phyloP scores from a whole-genome alignment of 139 green algal species.

The Chlamydomonas urium region DNA sequence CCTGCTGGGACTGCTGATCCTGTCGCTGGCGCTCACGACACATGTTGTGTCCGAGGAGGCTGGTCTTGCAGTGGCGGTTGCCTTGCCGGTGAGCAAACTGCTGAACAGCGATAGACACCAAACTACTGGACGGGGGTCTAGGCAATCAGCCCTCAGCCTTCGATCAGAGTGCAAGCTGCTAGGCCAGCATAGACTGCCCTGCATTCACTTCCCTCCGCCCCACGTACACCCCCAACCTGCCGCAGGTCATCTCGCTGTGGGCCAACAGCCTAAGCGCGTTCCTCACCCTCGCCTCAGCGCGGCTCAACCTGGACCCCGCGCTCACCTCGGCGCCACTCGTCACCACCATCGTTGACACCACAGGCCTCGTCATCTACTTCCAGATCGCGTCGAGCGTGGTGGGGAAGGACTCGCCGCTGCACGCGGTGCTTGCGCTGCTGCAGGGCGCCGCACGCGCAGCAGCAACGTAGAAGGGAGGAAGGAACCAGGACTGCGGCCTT shows the following conservation, averaged over 20 bases:
- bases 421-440: too few relatives aligned
- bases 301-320: conserved; percentile 8
- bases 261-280: conserved; percentile 10
- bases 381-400: too few relatives aligned
- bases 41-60: neutral
- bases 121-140: too few relatives aligned
- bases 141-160: too few relatives aligned
- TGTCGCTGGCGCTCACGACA: neutral
- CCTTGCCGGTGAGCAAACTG: conserved; percentile 3
- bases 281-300: conserved; percentile 7
- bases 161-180: too few relatives aligned
- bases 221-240: neutral
- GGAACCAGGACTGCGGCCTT: too few relatives aligned
- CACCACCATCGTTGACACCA: conserved; percentile 17
- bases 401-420: too few relatives aligned
- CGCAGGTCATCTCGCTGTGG: conserved; percentile 11
- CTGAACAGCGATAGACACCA: too few relatives aligned
- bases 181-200: too few relatives aligned
- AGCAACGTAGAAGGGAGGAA: too few relatives aligned
- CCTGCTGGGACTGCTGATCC: neutral
- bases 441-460: too few relatives aligned
- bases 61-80: neutral
- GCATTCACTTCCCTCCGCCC: too few relatives aligned
- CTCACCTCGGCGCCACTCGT: conserved; percentile 8
- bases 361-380: conserved; percentile 21